Conservation (phyloP, 78 protist species). For the Dictyostelium brefeldianum region DNA sequence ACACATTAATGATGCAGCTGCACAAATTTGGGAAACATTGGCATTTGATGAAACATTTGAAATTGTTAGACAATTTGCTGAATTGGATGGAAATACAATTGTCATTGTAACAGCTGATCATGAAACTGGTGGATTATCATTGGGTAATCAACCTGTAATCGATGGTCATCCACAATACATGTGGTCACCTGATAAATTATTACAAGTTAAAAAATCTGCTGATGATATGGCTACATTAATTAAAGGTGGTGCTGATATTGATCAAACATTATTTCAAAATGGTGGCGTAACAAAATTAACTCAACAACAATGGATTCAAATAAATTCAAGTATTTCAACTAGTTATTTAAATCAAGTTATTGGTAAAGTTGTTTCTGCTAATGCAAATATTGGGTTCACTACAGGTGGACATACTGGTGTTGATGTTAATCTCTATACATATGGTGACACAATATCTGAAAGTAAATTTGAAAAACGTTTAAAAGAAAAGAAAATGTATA, state of each 20-base stretch:
- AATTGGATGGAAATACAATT: conserved; percentile 77
- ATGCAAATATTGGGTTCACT: conserved; percentile 55
- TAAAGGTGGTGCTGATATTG: not conserved
- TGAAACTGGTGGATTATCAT: conserved; percentile 89
- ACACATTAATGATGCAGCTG: conserved; percentile 85
- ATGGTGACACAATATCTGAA: conserved; percentile 18
- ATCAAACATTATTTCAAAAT: too few species aligned
- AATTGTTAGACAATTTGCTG: conserved; percentile 56
- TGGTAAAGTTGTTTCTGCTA: conserved; percentile 5
- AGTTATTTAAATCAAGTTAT: not conserved
- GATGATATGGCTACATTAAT: not conserved
- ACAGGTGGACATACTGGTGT: conserved; percentile 83
- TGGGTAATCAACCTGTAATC: conserved; percentile 20
- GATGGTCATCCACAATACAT: not conserved
- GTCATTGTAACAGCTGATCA: conserved; percentile 84
- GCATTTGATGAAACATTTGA: conserved; percentile 65
- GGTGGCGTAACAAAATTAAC: too few species aligned
- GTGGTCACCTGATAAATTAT: conserved; percentile 50
- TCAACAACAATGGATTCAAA: too few species aligned
- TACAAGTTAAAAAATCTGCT: conserved; percentile 19
- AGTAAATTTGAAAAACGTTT: not conserved
- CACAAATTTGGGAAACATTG: conserved; percentile 58
- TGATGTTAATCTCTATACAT: conserved; percentile 79
- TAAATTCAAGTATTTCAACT: not conserved
- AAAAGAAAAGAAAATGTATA: not conserved